phyloP scores from a whole-genome alignment of 768 basidiomycete species.

The Chiua virens region DNA sequence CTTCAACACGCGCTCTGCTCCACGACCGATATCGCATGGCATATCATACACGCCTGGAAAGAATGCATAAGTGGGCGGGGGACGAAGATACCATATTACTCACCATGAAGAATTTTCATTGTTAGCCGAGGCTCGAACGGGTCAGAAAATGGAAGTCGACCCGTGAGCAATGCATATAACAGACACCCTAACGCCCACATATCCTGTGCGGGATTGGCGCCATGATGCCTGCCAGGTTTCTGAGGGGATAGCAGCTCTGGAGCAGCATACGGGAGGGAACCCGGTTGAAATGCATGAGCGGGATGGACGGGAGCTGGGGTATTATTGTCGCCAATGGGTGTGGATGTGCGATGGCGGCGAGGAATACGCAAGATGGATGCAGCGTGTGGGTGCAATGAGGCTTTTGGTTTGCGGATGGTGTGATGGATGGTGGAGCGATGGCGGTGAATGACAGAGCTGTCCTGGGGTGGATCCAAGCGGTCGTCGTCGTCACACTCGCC shows the following conservation, averaged over 20 bases:
- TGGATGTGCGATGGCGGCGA: slow-evolving; percentile 51
- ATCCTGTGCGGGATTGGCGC: slow-evolving; percentile 73
- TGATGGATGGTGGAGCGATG: slow-evolving; percentile 29
- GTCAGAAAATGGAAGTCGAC: slow-evolving; percentile 85
- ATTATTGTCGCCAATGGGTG: slow-evolving; percentile 38
- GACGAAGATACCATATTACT: slow-evolving; percentile 27
- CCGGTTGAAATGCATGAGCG: slow-evolving; percentile 57
- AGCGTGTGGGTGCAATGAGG: slow-evolving; percentile 13
- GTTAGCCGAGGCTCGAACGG: slow-evolving; percentile 89
- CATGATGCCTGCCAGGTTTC: slow-evolving; percentile 33
- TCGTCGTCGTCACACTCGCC: slow-evolving; percentile 46
- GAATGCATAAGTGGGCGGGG: slow-evolving; percentile 6
- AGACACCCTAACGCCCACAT: slow-evolving; percentile 95
- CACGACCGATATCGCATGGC: slow-evolving; percentile 54
- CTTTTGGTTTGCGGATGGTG: slow-evolving; percentile 26
- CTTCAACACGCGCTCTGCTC: slow-evolving; percentile 65
- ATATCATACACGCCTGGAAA: slow-evolving; percentile 60
- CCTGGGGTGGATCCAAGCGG: slow-evolving; percentile 12
- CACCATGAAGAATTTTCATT: slow-evolving; percentile 88
- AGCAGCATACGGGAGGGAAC: slow-evolving; percentile 88
- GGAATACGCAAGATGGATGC: slow-evolving; percentile 31
- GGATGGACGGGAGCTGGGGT: slow-evolving; percentile 31
- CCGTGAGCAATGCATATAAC: slow-evolving; percentile 81
- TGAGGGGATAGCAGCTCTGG: slow-evolving; percentile 82
- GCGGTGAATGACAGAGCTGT: slow-evolving; percentile 13